phyloP scores from a whole-genome alignment of 202 grass and related monocot species.

The Panicum virgatum region DNA sequence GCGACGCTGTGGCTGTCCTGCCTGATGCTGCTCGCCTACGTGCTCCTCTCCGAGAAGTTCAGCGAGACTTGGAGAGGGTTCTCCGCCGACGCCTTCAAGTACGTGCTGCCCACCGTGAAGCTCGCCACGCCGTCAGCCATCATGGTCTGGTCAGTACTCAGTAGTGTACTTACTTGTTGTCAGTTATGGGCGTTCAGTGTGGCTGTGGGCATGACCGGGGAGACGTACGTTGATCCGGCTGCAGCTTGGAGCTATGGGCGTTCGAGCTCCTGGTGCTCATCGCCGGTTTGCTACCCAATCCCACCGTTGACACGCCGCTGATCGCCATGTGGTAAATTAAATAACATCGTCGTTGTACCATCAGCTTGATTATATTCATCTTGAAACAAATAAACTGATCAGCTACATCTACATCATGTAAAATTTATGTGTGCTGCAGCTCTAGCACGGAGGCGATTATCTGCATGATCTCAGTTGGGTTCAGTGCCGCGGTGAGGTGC shows the following conservation, averaged over 20 bases:
- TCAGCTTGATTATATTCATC: background rate
- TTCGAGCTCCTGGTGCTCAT: slow-evolving; percentile 80
- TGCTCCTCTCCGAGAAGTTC: slow-evolving; percentile 45
- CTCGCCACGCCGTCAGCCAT: slow-evolving; percentile 68
- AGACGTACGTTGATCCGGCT: background rate
- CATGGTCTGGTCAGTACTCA: slow-evolving; percentile 95
- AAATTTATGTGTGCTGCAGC: slow-evolving; percentile 41
- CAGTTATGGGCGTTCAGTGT: background rate
- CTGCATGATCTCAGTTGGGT: slow-evolving; percentile 75
- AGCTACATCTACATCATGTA: background rate
- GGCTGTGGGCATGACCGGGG: background rate
- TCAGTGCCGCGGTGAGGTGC: slow-evolving; percentile 74
- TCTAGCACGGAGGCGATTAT: slow-evolving; percentile 71
- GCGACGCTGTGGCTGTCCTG: slow-evolving; percentile 63
- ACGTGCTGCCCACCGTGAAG: slow-evolving; percentile 62
- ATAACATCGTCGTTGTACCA: background rate
- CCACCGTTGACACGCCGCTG: slow-evolving; percentile 72
- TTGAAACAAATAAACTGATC: background rate
- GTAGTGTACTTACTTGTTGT: background rate
- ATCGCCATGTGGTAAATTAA: slow-evolving; percentile 76
- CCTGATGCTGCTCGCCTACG: slow-evolving; percentile 50
- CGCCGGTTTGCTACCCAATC: slow-evolving; percentile 76
- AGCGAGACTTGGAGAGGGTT: slow-evolving; percentile 65
- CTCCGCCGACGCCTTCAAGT: slow-evolving; percentile 54
- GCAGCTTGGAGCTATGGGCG: slow-evolving; percentile 80